Base-by-base conservation (phyloP, 2,329 filamentous ascomycete genomes). In the Drechslera avenae region DNA sequence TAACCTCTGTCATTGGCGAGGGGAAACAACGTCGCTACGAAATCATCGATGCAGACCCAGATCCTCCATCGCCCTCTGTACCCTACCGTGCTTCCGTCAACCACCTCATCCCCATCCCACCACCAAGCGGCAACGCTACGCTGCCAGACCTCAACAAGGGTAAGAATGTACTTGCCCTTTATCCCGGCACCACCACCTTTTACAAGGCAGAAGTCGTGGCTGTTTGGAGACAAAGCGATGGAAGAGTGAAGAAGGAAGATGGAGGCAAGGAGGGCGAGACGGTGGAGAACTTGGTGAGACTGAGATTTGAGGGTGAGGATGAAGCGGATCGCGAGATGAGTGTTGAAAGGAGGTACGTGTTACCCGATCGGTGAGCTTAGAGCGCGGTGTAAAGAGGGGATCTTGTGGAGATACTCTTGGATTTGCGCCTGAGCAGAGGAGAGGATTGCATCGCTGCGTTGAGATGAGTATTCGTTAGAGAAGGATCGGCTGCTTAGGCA, bases 21-120 rank as follows among this genome's bases (percentile, higher is more conserved):
- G 79, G 78, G 50, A 81, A 81, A 54, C 78, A 80, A 60, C 76
- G 79, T 18, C 77, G 78, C 52, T 81, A 81, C 67, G 79, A 81
- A 60, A 79, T 81, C 50, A 78, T 79, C 54, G 79, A 81, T 56
- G 72, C 75, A 9, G 79, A 81, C 46, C 74, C 75, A 1, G 75
- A 77, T 21, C 69, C 71, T 1, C 69, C 69, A 1, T 67, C 67
- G 10, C 74, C 74, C 2, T 64, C 67, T 2, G 62, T 66, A 9
- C 75, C 76, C 6, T 76, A 77, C 50, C 72, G 78, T 26, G 78
- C 78, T 32, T 75, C 70, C 10, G 76, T 80, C n/a, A 71, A 74
- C 18, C 74, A 79, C 53, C 72, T 81, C 16, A 67, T 75, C 2
- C 62, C 73, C 16, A 79, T 81, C 43, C 76, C 77, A 8, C 74